Base-by-base conservation (phyloP, 192 early-diverging fungal genomes). In the Coemansia nantahalensis region DNA sequence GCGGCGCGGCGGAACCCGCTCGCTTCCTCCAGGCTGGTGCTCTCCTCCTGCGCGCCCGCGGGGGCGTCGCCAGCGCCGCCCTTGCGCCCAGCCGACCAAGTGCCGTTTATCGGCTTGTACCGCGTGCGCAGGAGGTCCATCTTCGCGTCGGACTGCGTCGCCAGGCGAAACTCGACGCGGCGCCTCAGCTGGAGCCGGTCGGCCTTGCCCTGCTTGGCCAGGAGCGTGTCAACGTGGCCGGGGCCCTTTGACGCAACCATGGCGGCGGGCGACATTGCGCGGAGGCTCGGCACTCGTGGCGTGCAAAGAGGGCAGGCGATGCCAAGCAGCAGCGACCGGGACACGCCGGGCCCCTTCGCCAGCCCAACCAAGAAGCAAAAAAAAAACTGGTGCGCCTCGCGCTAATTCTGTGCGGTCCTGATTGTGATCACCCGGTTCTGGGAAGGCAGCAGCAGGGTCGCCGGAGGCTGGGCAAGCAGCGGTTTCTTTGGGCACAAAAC, bases 1-100 rank as follows among this genome's bases (percentile, higher is more conserved):
- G 74, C 63, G 6, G 82, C 59, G 7, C 63, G 65, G 32, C 82
- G 79, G 64, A 89, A 87, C 2, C 84, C 87, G 51, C 83, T 84
- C 9, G 50, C 46, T 33, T 88, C 86, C 23, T 80, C 79, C 21
- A 74, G 49, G 21, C 60, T 56, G 11, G 12, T 38, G 53, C 23
- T 13, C 49, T 15, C 35, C 15, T 24, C 16, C 15, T 12, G 39
- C 7, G 45, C 19, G 3, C 31, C 24, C 3, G 48, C 52, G 14
- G 45, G 42, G 12, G 50, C 32, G 13, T 36, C 51, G 11, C 0
- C 39, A 3, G 39, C 57, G 24, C 18, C 52, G 30, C 38, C 24
- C 39, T 45, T 53, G 39, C 32, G 39, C 8, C 14, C 32, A 0
- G 47, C 17, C 22, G 28, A 22, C 17, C 45, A 41, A 18, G 23